phyloP scores from a whole-genome alignment of 495 filamentous ascomycete genomes.

The Neurospora sp. region DNA sequence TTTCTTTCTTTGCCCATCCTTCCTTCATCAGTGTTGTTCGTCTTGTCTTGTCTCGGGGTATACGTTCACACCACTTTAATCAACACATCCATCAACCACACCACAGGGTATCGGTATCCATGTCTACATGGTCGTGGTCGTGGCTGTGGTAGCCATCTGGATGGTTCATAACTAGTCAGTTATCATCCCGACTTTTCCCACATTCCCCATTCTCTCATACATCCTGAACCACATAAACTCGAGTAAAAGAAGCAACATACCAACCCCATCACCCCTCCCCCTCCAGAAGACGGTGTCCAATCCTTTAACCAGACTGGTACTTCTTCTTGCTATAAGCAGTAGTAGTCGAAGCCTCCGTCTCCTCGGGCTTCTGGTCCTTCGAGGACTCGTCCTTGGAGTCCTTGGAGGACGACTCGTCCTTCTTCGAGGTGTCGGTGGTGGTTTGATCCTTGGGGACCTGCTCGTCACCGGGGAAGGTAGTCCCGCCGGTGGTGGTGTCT shows the following conservation, averaged over 20 bases:
- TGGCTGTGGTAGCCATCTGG: not conserved
- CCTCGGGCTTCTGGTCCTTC: not conserved
- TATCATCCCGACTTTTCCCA: not conserved
- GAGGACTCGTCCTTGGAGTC: not conserved
- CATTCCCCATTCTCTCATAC: too few relatives aligned
- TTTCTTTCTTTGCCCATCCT: not conserved
- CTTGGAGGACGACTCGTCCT: not conserved
- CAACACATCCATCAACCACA: not conserved
- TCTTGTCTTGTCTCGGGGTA: not conserved
- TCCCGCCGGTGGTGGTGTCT: not conserved
- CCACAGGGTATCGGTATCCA: not conserved
- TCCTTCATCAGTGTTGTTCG: not conserved
- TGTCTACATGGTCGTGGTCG: not conserved
- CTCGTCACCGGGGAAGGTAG: not conserved
- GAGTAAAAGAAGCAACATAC: not conserved
- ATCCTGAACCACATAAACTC: too few relatives aligned
- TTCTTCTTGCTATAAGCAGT: not conserved
- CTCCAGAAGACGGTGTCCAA: not conserved
- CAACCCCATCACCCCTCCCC: not conserved
- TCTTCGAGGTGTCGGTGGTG: not conserved
- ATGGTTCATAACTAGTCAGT: not conserved
- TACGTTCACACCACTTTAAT: not conserved
- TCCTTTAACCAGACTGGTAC: not conserved
- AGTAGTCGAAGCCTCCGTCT: not conserved
- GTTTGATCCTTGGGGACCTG: not conserved